Percentiles rank a stretch among this genome's conserved stretches.
Evolutionary conservation across 2,329 filamentous ascomycete genomes (phyloP).

Genomic region (Diaporthe australafricana): DNA sequence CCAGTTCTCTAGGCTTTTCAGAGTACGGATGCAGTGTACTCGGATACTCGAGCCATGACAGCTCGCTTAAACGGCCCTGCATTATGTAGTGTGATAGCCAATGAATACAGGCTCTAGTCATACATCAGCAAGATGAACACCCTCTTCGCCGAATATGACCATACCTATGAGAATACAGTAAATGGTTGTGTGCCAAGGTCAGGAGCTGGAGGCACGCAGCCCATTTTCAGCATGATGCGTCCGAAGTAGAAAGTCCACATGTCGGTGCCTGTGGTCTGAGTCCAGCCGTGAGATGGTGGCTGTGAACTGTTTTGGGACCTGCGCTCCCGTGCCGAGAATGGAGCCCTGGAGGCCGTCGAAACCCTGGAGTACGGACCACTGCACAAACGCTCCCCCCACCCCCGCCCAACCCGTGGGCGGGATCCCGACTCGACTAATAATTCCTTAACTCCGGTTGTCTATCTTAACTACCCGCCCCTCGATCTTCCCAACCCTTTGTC

Average conservation of each 20-base stretch:
- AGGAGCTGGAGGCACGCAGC: neutral
- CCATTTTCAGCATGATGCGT: too few relatives aligned
- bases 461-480: neutral
- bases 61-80: neutral
- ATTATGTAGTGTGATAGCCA: neutral
- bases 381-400: too few relatives aligned
- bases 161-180: neutral
- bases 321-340: too few relatives aligned
- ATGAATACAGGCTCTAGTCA: neutral
- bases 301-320: too few relatives aligned
- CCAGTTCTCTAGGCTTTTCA: neutral
- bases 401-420: too few relatives aligned
- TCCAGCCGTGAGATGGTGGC: too few relatives aligned
- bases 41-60: neutral
- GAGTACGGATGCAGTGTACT: neutral
- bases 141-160: neutral
- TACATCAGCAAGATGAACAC: conserved; percentile 8
- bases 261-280: too few relatives aligned
- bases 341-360: too few relatives aligned
- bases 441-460: neutral
- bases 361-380: too few relatives aligned
- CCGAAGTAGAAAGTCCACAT: too few relatives aligned
- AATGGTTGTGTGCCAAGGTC: neutral
- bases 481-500: neutral
- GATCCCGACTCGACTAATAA: neutral